phyloP scores from a whole-genome alignment of 2,329 filamentous ascomycete species.

The Colletotrichum chlorophyti region DNA sequence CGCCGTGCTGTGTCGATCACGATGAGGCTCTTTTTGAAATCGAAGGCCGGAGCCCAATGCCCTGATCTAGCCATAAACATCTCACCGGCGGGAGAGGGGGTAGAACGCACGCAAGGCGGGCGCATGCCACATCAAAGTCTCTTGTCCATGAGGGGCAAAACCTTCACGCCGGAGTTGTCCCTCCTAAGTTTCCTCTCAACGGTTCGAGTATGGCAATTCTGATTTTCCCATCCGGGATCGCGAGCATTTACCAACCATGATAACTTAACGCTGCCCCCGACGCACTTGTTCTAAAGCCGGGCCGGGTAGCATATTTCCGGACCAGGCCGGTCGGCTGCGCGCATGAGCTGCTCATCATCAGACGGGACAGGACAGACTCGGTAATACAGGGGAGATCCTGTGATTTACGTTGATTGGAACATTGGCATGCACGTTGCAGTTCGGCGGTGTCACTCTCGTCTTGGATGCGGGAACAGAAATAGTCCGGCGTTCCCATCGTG shows the following conservation, averaged over 20 bases:
- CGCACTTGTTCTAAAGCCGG: too few relatives aligned
- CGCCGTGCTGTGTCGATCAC: conserved; percentile 10
- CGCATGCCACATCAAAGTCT: conserved; percentile 4
- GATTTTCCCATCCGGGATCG: conserved; percentile 6
- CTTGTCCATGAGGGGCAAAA: background rate
- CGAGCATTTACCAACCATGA: background rate
- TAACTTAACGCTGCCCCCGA: too few relatives aligned
- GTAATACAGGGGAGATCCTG: background rate
- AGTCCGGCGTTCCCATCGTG: background rate
- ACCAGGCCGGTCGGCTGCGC: background rate
- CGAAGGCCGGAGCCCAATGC: too few relatives aligned
- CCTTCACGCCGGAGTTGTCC: conserved; percentile 1
- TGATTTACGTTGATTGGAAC: background rate
- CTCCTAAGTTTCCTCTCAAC: conserved; percentile 23
- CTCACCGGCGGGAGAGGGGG: background rate
- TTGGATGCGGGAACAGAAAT: background rate
- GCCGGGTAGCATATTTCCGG: background rate
- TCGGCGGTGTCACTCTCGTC: too few relatives aligned
- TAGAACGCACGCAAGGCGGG: conserved; percentile 12
- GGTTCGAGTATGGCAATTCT: conserved; percentile 5
- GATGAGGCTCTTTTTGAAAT: conserved; percentile 16
- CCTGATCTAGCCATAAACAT: background rate
- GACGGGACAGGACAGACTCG: background rate
- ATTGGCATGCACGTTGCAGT: background rate
- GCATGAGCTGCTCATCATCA: background rate